Conservation (phyloP, 768 basidiomycete species). For the Lactarius psammicola region DNA sequence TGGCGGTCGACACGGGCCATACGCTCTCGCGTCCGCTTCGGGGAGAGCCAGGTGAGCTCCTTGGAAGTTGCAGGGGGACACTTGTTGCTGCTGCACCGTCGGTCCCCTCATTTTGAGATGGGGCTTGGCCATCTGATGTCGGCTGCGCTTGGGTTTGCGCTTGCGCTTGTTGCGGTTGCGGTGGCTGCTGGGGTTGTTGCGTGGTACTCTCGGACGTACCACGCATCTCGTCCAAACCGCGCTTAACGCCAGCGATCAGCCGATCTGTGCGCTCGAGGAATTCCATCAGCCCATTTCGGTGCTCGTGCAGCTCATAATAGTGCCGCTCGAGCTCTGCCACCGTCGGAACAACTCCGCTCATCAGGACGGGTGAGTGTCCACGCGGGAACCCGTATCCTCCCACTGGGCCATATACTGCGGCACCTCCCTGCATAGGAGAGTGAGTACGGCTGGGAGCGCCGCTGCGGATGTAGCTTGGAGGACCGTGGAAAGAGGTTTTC, state of each 20-base stretch:
- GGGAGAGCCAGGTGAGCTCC: constrained; percentile 31
- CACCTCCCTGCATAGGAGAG: constrained; percentile 55
- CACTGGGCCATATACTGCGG: constrained; percentile 38
- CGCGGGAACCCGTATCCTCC: constrained; percentile 30
- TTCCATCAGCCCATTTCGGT: constrained; percentile 65
- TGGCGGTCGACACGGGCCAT: constrained; percentile 36
- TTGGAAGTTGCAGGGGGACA: constrained; percentile 32
- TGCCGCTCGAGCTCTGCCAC: constrained; percentile 67
- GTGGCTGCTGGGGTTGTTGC: neutral
- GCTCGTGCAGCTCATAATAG: constrained; percentile 60
- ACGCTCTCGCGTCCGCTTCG: constrained; percentile 33
- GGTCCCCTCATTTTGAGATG: constrained; percentile 23
- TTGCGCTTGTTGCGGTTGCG: neutral
- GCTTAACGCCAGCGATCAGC: constrained; percentile 68
- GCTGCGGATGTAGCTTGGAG: constrained; percentile 58
- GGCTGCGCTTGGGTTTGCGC: neutral
- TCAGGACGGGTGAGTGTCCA: constrained; percentile 51
- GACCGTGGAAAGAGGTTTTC: constrained; percentile 33
- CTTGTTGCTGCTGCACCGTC: constrained; percentile 24
- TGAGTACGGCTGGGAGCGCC: constrained; percentile 70
- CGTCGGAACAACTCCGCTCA: constrained; percentile 41
- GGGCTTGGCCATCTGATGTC: constrained; percentile 5
- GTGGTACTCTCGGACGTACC: constrained; percentile 32
- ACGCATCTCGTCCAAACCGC: constrained; percentile 75
- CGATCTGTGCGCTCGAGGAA: constrained; percentile 73